Conservation (phyloP, 2,329 filamentous ascomycete species). For the Bipolaris cookei region DNA sequence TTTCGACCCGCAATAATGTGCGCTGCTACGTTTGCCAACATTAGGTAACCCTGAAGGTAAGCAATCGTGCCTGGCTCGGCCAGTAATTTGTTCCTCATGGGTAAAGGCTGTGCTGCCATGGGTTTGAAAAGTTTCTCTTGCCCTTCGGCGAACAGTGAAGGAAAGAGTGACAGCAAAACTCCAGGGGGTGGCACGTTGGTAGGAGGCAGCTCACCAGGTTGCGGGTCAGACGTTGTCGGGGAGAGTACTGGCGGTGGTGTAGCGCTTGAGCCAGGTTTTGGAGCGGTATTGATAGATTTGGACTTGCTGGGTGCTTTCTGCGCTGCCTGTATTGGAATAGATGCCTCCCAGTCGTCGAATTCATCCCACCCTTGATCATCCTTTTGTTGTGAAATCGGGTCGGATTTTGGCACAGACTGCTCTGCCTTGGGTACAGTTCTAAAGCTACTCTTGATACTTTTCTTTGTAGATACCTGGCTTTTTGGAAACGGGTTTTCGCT, state of each 20-base stretch:
- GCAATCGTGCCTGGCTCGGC: constrained; percentile 65
- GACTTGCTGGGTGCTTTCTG: constrained; percentile 13
- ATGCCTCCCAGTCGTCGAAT: constrained; percentile 52
- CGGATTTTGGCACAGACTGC: constrained; percentile 4
- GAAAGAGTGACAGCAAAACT: constrained; percentile 78
- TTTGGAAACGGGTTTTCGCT: background rate
- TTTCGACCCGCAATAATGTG: constrained; percentile 84
- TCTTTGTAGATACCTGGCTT: constrained; percentile 12
- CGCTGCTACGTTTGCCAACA: constrained; percentile 71
- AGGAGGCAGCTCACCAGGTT: constrained; percentile 61
- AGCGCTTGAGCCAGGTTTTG: background rate
- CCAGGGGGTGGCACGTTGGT: constrained; percentile 90
- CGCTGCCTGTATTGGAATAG: constrained; percentile 29
- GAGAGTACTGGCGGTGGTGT: constrained; percentile 32
- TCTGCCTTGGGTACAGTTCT: constrained; percentile 19
- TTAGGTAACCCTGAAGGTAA: constrained; percentile 70
- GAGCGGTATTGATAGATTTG: constrained; percentile 4
- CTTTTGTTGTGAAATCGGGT: constrained; percentile 15
- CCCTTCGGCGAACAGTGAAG: constrained; percentile 71
- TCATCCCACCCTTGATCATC: constrained; percentile 56
- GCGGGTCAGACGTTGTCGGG: constrained; percentile 27
- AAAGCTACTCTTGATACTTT: constrained; percentile 20
- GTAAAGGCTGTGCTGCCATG: constrained; percentile 63
- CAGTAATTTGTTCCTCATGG: constrained; percentile 68
- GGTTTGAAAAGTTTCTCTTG: constrained; percentile 70